Base-by-base conservation (phyloP, 2,329 filamentous ascomycete species). In the Nannizzia gypsea region DNA sequence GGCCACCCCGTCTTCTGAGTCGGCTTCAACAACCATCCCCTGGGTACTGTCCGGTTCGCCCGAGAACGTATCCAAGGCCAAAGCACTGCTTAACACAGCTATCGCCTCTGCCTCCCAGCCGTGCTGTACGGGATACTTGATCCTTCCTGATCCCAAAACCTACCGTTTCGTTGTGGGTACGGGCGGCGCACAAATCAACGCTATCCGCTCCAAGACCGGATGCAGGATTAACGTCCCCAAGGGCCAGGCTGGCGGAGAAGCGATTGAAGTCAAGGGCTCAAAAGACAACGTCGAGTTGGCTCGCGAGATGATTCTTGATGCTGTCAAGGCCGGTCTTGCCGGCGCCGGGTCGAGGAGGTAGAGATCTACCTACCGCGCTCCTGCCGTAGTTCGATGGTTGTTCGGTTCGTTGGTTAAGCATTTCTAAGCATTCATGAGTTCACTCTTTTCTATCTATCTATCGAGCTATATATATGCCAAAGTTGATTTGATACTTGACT, bases 141-240 rank as follows among this genome's bases (percentile, higher is more conserved):
- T 93, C 64, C 81, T 99, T 42, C 88, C 92, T 0, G 92, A 99
- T 70, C 89, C 93, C 9, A 84, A 83, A 66, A 90, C 89, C 54
- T 96, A 96, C 79, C 84, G 92, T 63, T 88, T 88, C 64, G 89
- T 99, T 56, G 90, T 99, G 66, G 93, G 93, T 3, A 85, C 87
- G 64, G 88, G 87, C 62, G 93, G 93, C 61, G 88, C 84, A 73
- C 92, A 92, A 74, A 95, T 99, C 72, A 96, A 96, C 75, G 78
- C 84, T 46, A 96, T 99, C 71, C 85, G 93, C 66, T 90, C 89
- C 77, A 85, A 93, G 78, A 96, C 90, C 57, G 89, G 88, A 59
- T 96, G 91, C 75, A 90, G 88, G 76, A 95, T 99, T 71, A 90
- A 91, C 65, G 92, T 99, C 44, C 93, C 93, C 22, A 85, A 89